These are phyloP conservation scores for Aspergillus sp. DNA, from an alignment of 2,329 filamentous ascomycete species.

Conservation along the genomic window DNA sequence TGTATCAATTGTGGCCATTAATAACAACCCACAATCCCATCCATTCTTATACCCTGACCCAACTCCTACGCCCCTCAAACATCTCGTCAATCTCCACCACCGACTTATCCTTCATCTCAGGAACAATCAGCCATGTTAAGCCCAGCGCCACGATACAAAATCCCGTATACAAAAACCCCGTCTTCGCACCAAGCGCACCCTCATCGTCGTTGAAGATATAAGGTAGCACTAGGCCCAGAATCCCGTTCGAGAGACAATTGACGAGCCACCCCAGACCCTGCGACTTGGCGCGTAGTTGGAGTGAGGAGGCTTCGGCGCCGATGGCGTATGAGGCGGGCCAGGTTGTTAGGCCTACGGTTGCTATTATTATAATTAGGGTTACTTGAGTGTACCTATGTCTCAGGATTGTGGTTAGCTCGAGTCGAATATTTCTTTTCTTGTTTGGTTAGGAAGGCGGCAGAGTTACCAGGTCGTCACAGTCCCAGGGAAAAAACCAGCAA, in stretches of 20 bases:
- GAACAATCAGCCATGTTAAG: constrained; percentile 48
- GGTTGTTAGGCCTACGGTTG: constrained; percentile 35
- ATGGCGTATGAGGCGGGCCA: constrained; percentile 41
- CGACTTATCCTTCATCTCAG: constrained; percentile 54
- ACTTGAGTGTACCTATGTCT: constrained; percentile 40
- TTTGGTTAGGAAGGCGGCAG: constrained; percentile 4
- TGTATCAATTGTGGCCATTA: background rate
- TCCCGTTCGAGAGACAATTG: constrained; percentile 41
- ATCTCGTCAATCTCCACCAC: constrained; percentile 50
- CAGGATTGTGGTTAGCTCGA: background rate
- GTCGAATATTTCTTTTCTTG: background rate
- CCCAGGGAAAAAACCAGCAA: constrained; percentile 47
- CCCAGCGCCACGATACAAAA: constrained; percentile 31
- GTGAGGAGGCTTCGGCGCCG: constrained; percentile 34
- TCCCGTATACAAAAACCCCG: constrained; percentile 42
- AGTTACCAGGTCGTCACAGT: constrained; percentile 43
- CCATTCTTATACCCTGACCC: constrained; percentile 8
- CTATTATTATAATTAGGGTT: constrained; percentile 47
- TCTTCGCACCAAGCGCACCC: constrained; percentile 43
- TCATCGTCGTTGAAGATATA: constrained; percentile 53
- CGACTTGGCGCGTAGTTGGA: constrained; percentile 39
- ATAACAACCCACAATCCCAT: no score
- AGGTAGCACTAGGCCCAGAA: constrained; percentile 50
- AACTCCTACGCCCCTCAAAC: constrained; percentile 28
- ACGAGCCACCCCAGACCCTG: constrained; percentile 44